Conservation (phyloP, 2,329 filamentous ascomycete species). For the Fusarium nodosum region DNA sequence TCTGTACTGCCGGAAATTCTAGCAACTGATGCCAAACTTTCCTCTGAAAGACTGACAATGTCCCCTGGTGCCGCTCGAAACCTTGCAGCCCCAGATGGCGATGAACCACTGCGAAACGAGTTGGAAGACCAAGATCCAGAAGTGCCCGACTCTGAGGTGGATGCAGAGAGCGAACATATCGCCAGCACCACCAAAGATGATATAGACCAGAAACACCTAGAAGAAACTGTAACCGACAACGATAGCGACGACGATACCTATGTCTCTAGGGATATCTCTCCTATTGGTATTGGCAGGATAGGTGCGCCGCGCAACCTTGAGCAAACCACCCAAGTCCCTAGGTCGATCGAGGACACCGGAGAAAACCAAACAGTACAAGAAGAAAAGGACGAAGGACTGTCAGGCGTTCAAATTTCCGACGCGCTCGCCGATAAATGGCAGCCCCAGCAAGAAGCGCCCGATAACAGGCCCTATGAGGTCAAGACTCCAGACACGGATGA, state of each 20-base stretch:
- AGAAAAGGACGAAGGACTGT: neutral
- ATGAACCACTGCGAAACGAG: conserved; percentile 2
- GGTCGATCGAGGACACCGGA: neutral
- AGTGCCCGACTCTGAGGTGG: neutral
- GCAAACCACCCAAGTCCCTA: conserved; percentile 2
- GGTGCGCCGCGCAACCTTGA: neutral
- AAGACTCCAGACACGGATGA: conserved; percentile 33
- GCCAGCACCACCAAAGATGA: neutral
- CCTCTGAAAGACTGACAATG: neutral
- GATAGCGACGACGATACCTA: conserved; percentile 28
- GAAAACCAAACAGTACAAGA: neutral
- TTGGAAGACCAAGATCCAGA: conserved; percentile 1
- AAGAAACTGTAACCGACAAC: conserved; percentile 13
- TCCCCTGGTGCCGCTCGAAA: neutral
- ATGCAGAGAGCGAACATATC: neutral
- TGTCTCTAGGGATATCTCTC: conserved; percentile 19
- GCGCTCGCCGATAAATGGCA: conserved; percentile 1
- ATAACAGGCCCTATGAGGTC: conserved; percentile 15
- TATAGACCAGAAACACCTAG: neutral
- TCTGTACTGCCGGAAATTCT: neutral
- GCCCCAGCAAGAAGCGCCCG: conserved; percentile 10
- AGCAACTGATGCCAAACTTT: neutral
- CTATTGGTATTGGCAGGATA: conserved; percentile 22
- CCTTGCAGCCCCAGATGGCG: neutral
- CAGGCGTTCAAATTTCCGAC: neutral